Percentiles rank a stretch among this genome's conserved stretches.
Conservation (phyloP, 1,284 basidiomycete genomes). For the Papiliotrema flavescens region DNA sequence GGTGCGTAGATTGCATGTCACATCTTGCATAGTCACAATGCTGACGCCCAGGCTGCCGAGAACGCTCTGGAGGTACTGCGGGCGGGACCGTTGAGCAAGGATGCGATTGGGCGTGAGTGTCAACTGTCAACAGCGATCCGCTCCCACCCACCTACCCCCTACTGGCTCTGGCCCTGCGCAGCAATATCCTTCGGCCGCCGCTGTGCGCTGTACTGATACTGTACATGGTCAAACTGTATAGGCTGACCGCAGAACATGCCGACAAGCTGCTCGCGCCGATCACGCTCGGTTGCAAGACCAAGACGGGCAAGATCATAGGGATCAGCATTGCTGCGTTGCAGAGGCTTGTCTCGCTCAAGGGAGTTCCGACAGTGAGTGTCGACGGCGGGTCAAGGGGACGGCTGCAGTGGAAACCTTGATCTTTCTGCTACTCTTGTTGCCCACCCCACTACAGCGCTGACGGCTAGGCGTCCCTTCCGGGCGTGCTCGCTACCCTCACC, state of each 20-base stretch:
- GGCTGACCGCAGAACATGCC: conserved; percentile 57
- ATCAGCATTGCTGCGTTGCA: conserved; percentile 89
- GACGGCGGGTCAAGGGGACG: neutral
- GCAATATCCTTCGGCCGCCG: too few species aligned
- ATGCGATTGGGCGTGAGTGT: conserved; percentile 21
- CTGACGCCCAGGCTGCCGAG: conserved; percentile 61
- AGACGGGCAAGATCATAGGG: conserved; percentile 87
- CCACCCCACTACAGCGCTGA: neutral
- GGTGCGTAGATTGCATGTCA: conserved; percentile 51
- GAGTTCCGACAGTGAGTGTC: conserved; percentile 60
- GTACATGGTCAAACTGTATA: neutral
- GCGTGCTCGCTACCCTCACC: conserved; percentile 74
- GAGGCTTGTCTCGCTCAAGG: conserved; percentile 79
- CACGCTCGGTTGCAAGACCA: conserved; percentile 89
- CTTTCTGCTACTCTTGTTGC: too few species aligned
- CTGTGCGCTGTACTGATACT: too few species aligned
- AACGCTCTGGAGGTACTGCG: conserved; percentile 75
- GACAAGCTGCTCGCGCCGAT: conserved; percentile 81
- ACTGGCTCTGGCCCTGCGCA: too few species aligned
- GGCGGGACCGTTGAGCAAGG: conserved; percentile 59
- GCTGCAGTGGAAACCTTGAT: too few species aligned
- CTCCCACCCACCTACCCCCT: conserved; percentile 31
- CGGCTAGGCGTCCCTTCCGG: conserved; percentile 61
- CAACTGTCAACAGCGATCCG: conserved; percentile 6
- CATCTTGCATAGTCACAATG: neutral